Base-by-base conservation (phyloP, 2,329 filamentous ascomycete genomes). In the Aspergillus novoparasiticus region DNA sequence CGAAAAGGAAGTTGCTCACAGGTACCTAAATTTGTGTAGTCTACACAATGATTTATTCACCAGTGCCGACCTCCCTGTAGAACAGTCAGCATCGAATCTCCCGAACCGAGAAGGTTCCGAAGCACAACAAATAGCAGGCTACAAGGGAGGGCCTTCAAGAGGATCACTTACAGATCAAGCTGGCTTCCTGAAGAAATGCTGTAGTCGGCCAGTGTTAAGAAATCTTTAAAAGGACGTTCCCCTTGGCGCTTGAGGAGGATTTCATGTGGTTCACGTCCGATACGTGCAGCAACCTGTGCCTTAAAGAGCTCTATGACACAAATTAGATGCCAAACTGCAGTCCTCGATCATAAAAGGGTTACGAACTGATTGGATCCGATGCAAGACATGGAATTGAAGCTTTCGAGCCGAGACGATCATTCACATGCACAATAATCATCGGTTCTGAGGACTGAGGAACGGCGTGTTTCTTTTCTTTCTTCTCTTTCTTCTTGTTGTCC, bases 341-440 rank as follows among this genome's bases (percentile, higher is more conserved):
- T n/a, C n/a, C 51, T 30, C 28, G 28, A 48, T 43, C n/a, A 32
- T 12, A 9, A 21, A 34, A 53, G 34, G 60, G 51, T 10, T 58
- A 76, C 79, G 71, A 63, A 81, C 81, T 90, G 68, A 97, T 89
- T 9, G 89, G 89, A 79, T 98, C 94, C 3, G 88, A 90, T 0
- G 92, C 89, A 62, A 97, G 83, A 76, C 94, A 97, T 0, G 94
- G 94, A 67, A 98, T 95, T 58, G 92, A 90, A 19, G 94, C 92
- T 74, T 97, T 97, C n/a, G 94, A 97, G 14, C 94, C 94, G 41
- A 98, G 82, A n/a, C 94, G 87, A 78, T 98, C 94, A 76, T 98
- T 98, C 74, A 98, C 89, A 72, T 94, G 88, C 21, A 98, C 94
- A 58, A 96, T 87, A 69, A 98, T 97, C 90, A 97, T 96, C 61